Conservation (phyloP, 768 basidiomycete genomes). For the Thelephora aurantiotincta region DNA sequence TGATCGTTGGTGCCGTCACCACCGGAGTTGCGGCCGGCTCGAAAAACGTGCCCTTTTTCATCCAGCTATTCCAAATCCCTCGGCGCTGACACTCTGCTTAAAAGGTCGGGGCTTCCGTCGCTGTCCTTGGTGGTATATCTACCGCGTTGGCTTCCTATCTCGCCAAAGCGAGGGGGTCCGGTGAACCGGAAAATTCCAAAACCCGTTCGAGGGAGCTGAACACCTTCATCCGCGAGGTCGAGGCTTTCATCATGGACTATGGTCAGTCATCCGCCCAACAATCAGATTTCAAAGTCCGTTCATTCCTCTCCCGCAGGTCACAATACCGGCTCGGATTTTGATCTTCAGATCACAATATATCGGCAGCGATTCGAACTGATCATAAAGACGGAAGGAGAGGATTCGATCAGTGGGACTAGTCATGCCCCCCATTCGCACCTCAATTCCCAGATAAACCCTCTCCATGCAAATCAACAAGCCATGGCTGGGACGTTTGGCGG, state of each 20-base stretch:
- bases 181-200: constrained; percentile 54
- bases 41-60: constrained; percentile 15
- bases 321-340: constrained; percentile 21
- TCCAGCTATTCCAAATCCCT: constrained; percentile 16
- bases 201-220: constrained; percentile 45
- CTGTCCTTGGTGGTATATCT: constrained; percentile 39
- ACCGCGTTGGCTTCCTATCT: constrained; percentile 62
- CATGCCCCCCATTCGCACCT: not conserved
- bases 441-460: not conserved
- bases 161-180: constrained; percentile 52
- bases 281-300: not conserved
- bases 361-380: constrained; percentile 32
- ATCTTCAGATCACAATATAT: constrained; percentile 18
- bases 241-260: constrained; percentile 43
- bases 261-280: constrained; percentile 19
- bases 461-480: not conserved
- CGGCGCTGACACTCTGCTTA: constrained; percentile 14
- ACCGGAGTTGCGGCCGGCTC: constrained; percentile 45
- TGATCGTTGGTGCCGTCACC: constrained; percentile 50
- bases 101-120: constrained; percentile 20
- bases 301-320: constrained; percentile 5
- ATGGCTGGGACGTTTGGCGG: no score
- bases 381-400: constrained; percentile 19
- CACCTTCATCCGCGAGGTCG: constrained; percentile 48
- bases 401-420: not conserved